Evolutionary conservation across 306 rosid species (phyloP).

Genomic region (Ammopiptanthus mongolicus): DNA sequence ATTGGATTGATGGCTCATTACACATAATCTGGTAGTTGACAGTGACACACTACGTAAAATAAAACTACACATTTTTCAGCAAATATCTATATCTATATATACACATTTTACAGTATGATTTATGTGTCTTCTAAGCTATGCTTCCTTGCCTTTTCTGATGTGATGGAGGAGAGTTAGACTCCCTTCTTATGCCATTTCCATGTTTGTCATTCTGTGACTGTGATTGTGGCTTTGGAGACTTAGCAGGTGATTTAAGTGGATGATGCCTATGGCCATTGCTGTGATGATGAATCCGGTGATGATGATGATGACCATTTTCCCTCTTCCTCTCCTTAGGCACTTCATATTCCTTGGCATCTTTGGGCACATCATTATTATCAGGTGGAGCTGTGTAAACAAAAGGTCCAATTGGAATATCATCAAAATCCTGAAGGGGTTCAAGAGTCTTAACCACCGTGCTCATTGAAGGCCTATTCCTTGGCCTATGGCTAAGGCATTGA

Average conservation of each 20-base stretch:
- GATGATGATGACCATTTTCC: conserved; percentile 22
- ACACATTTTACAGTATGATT: conserved; percentile 2
- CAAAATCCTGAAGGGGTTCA: conserved; percentile 67
- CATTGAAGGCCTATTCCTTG: conserved; percentile 70
- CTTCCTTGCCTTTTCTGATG: conserved; percentile 12
- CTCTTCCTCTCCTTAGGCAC: conserved; percentile 19
- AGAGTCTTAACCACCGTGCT: conserved; percentile 54
- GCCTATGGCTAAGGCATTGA: conserved; percentile 76
- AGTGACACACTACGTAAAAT: not conserved
- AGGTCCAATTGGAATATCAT: conserved; percentile 58
- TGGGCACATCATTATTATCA: conserved; percentile 4
- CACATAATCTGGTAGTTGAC: not conserved
- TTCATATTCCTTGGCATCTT: conserved; percentile 27
- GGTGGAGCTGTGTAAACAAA: conserved; percentile 64
- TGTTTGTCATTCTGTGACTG: conserved; percentile 22
- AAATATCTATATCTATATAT: conserved; percentile 40
- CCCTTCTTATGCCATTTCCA: conserved; percentile 15
- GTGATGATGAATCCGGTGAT: conserved; percentile 18
- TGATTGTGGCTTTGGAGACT: conserved; percentile 29
- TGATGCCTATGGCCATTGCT: conserved; percentile 18
- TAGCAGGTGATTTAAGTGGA: conserved; percentile 37
- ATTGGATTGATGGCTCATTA: not conserved
- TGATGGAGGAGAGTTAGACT: conserved; percentile 38
- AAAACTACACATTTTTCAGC: not conserved
- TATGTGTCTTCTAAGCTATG: conserved; percentile 7